These are phyloP conservation scores for Torulaspora gathmanii DNA, from an alignment of 805 yeast genomes.

Conservation along the genomic window DNA sequence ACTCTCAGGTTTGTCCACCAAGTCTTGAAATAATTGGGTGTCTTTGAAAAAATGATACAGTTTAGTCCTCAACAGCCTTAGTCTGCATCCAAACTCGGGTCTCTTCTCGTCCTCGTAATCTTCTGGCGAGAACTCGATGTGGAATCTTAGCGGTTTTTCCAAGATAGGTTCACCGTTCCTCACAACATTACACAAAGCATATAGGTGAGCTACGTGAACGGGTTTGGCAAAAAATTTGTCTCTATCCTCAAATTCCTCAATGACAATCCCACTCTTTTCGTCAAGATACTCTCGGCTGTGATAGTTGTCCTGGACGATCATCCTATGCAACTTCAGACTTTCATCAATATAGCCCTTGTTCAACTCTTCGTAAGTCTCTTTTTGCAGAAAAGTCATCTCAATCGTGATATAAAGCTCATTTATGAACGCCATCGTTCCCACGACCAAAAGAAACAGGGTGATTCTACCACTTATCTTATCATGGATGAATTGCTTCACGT, in stretches of 20 bases:
- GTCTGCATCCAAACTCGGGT: constrained; percentile 65
- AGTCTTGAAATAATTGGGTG: constrained; percentile 32
- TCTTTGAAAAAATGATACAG: constrained; percentile 52
- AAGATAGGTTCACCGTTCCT: constrained; percentile 22
- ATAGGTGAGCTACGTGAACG: constrained; percentile 72
- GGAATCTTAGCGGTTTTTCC: constrained; percentile 47
- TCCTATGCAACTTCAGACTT: constrained; percentile 28
- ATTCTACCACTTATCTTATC: constrained; percentile 34
- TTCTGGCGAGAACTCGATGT: constrained; percentile 77
- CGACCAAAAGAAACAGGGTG: constrained; percentile 29
- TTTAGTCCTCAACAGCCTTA: constrained; percentile 56
- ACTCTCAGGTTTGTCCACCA: constrained; percentile 12
- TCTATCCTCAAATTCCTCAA: constrained; percentile 42
- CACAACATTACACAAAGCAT: constrained; percentile 46
- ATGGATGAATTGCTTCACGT: constrained; percentile 26
- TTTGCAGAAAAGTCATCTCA: constrained; percentile 34
- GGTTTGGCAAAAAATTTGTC: constrained; percentile 69
- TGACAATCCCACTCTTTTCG: constrained; percentile 31
- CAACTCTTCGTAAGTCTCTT: constrained; percentile 33
- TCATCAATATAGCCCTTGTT: constrained; percentile 32
- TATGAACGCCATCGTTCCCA: constrained; percentile 33
- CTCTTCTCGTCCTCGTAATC: constrained; percentile 59
- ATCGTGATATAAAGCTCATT: constrained; percentile 34
- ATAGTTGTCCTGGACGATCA: constrained; percentile 32
- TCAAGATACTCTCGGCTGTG: constrained; percentile 33